These are phyloP conservation scores for Chlorella sorokiniana DNA, from an alignment of 139 green algal genomes.

Conservation along the genomic window DNA sequence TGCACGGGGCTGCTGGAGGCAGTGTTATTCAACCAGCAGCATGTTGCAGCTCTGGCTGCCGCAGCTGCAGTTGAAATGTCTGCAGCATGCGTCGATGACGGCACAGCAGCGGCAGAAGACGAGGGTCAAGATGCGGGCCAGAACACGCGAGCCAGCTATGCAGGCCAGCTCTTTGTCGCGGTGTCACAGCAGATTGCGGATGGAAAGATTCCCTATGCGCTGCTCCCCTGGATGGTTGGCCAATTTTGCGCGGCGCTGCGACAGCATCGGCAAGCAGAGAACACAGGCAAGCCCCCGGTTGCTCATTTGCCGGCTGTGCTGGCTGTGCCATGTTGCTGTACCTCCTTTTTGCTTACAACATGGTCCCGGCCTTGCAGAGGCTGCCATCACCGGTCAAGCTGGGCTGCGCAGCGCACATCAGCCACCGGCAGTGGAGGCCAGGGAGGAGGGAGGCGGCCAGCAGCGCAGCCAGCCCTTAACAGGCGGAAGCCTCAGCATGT, in stretches of 20 bases:
- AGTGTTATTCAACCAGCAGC: constrained; percentile 20
- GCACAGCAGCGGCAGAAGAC: neutral
- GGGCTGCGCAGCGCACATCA: neutral
- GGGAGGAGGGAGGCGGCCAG: neutral
- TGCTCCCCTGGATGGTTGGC: constrained; percentile 36
- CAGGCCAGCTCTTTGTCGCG: constrained; percentile 11
- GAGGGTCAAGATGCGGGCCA: neutral
- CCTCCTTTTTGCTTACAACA: neutral
- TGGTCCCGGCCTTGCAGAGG: neutral
- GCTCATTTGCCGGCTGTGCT: neutral
- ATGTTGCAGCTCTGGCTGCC: constrained; percentile 19
- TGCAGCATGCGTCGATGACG: neutral
- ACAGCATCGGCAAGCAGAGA: neutral
- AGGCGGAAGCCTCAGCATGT: neutral
- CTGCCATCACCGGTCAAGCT: constrained; percentile 1
- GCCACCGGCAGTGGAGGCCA: neutral
- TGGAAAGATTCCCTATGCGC: neutral
- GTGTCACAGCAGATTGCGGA: neutral
- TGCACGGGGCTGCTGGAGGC: constrained; percentile 1
- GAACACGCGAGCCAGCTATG: constrained; percentile 6
- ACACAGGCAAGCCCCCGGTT: neutral
- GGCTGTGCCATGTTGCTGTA: neutral
- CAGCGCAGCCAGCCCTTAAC: neutral
- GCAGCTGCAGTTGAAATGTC: constrained; percentile 8
- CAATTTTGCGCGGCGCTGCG: constrained; percentile 22